These are phyloP conservation scores for Picea mariana DNA, from an alignment of 83 land plant genomes.

Conservation along the genomic window DNA sequence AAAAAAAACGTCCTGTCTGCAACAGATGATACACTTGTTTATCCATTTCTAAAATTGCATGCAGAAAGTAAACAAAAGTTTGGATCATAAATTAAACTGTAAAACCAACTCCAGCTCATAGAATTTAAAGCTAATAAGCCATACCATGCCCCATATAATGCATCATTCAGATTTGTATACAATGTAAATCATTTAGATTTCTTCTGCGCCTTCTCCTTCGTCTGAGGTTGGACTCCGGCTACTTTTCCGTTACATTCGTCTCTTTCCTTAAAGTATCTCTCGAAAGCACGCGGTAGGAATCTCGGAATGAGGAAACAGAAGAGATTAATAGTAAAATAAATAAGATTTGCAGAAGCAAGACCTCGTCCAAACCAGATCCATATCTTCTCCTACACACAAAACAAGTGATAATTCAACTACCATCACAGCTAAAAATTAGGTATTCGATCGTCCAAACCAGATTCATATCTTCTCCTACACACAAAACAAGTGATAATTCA, in stretches of 20 bases:
- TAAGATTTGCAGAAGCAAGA: too few relatives aligned
- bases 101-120: too few relatives aligned
- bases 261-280: constrained; percentile 61
- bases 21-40: too few relatives aligned
- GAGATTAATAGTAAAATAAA: constrained; percentile 57
- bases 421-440: not conserved
- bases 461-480: too few relatives aligned
- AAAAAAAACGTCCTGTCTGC: too few relatives aligned
- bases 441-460: not conserved
- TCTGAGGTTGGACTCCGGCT: constrained; percentile 30
- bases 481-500: too few relatives aligned
- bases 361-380: constrained; percentile 83
- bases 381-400: constrained; percentile 48
- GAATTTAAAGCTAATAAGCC: too few relatives aligned
- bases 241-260: constrained; percentile 37
- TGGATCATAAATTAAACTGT: too few relatives aligned
- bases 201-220: not conserved
- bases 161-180: too few relatives aligned
- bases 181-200: not conserved
- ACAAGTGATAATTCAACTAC: constrained; percentile 5
- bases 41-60: too few relatives aligned
- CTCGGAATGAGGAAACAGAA: constrained; percentile 74
- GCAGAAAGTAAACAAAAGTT: too few relatives aligned
- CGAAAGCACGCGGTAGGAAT: constrained; percentile 85
- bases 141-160: too few relatives aligned